These are phyloP conservation scores for Henckelia pumila DNA, from an alignment of 257 asterid genomes.

Conservation along the genomic window DNA sequence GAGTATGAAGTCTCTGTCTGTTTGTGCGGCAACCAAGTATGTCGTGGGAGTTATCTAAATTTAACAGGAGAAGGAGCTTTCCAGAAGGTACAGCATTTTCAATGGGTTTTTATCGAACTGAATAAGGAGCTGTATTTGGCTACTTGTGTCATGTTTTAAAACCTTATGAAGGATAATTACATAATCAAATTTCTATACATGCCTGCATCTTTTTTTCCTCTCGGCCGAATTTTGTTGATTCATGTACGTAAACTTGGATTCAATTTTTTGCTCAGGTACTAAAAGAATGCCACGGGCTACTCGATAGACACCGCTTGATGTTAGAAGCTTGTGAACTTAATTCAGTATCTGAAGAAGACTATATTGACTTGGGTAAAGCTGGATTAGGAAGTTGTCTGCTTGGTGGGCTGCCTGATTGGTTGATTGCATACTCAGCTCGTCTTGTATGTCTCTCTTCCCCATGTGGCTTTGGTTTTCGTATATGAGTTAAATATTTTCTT, in stretches of 20 bases:
- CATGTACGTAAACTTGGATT: conserved; percentile 13
- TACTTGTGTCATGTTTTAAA: conserved; percentile 11
- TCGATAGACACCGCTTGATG: conserved; percentile 75
- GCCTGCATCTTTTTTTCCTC: neutral
- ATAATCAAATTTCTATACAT: neutral
- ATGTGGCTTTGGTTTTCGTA: conserved; percentile 11
- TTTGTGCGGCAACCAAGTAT: conserved; percentile 95
- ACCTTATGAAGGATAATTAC: neutral
- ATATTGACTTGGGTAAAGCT: conserved; percentile 84
- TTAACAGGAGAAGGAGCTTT: conserved; percentile 96
- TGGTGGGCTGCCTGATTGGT: conserved; percentile 97
- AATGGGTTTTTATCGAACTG: neutral
- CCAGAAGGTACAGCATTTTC: conserved; percentile 61
- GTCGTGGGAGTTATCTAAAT: conserved; percentile 97
- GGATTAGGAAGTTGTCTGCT: conserved; percentile 99
- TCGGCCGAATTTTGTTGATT: conserved; percentile 12
- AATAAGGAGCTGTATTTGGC: conserved; percentile 4
- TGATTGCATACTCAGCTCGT: conserved; percentile 88
- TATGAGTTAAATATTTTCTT: conserved; percentile 13
- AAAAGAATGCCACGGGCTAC: conserved; percentile 82
- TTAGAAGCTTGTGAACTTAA: conserved; percentile 93
- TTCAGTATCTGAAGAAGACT: conserved; percentile 94
- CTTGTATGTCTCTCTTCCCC: conserved; percentile 50
- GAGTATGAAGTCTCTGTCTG: conserved; percentile 99
- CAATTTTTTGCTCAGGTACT: conserved; percentile 58